Conservation (phyloP, 148 eudicot genomes). For the Chenopodium album region DNA sequence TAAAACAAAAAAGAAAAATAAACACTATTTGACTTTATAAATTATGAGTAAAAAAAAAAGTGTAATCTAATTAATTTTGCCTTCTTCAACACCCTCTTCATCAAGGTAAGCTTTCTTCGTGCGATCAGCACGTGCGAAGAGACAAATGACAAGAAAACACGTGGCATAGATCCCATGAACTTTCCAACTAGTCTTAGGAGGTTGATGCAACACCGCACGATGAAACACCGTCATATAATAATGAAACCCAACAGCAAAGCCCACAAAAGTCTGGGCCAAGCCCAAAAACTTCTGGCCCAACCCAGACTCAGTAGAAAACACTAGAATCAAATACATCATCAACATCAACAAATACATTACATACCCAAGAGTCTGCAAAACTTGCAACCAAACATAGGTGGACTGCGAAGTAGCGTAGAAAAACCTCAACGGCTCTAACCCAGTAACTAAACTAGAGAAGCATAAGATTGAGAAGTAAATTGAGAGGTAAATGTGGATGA, state of each 20-base stretch:
- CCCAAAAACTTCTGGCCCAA: constrained; percentile 62
- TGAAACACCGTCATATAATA: constrained; percentile 89
- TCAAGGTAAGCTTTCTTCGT: constrained; percentile 82
- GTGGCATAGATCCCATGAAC: constrained; percentile 84
- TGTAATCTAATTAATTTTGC: constrained; percentile 51
- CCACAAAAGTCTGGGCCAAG: constrained; percentile 78
- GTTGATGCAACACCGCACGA: constrained; percentile 68
- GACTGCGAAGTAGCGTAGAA: constrained; percentile 80
- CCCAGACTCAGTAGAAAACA: constrained; percentile 68
- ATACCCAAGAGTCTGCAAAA: constrained; percentile 71
- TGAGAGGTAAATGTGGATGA: constrained; percentile 71
- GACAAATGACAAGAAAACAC: constrained; percentile 79
- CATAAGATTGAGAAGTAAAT: constrained; percentile 79
- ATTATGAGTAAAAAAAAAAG: not conserved
- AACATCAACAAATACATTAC: constrained; percentile 63
- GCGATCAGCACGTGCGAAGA: constrained; percentile 64
- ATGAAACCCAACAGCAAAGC: constrained; percentile 86
- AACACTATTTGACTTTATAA: not conserved
- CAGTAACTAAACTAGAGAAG: constrained; percentile 61
- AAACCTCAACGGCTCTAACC: constrained; percentile 74
- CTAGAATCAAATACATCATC: constrained; percentile 67
- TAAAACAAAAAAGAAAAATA: not conserved
- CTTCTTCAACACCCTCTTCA: constrained; percentile 71
- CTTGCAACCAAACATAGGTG: constrained; percentile 71
- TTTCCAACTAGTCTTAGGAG: constrained; percentile 82